Evolutionary conservation across 108 stramenopile genomes (phyloP).

Genomic region (Discostella pseudostelligera): DNA sequence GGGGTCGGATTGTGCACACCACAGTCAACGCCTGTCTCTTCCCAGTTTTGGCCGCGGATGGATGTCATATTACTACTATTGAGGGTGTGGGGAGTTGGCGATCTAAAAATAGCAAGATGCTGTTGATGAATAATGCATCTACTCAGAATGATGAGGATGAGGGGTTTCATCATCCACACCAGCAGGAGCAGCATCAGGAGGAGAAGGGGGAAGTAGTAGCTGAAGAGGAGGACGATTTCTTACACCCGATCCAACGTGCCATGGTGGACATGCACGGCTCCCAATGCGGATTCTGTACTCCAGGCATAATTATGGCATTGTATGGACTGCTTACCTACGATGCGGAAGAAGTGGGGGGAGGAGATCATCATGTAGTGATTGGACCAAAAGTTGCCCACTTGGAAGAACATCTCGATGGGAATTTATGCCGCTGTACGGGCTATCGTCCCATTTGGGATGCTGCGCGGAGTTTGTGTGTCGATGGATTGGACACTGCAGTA

Average conservation of each 20-base stretch:
- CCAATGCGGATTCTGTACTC: constrained; percentile 97
- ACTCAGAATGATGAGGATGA: background rate
- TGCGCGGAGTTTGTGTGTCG: constrained; percentile 70
- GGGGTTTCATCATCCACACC: too few species aligned
- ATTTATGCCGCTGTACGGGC: constrained; percentile 94
- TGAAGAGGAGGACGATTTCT: constrained; percentile 47
- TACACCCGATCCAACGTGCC: constrained; percentile 92
- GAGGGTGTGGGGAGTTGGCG: constrained; percentile 81
- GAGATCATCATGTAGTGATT: background rate
- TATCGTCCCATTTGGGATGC: constrained; percentile 98
- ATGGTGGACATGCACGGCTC: constrained; percentile 93
- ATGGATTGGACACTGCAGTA: constrained; percentile 16
- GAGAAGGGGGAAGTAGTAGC: background rate
- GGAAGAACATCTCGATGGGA: constrained; percentile 95
- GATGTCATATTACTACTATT: constrained; percentile 88
- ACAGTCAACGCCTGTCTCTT: constrained; percentile 92
- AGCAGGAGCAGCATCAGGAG: background rate
- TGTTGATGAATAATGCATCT: background rate
- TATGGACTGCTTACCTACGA: constrained; percentile 74
- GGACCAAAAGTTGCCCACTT: constrained; percentile 39
- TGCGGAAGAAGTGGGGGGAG: background rate
- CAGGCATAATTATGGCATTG: constrained; percentile 92
- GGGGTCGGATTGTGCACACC: constrained; percentile 41
- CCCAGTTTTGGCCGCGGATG: constrained; percentile 86
- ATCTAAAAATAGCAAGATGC: background rate